These are phyloP conservation scores for Mycena olivaceomarginata DNA, from an alignment of 768 basidiomycete genomes.

Conservation along the genomic window DNA sequence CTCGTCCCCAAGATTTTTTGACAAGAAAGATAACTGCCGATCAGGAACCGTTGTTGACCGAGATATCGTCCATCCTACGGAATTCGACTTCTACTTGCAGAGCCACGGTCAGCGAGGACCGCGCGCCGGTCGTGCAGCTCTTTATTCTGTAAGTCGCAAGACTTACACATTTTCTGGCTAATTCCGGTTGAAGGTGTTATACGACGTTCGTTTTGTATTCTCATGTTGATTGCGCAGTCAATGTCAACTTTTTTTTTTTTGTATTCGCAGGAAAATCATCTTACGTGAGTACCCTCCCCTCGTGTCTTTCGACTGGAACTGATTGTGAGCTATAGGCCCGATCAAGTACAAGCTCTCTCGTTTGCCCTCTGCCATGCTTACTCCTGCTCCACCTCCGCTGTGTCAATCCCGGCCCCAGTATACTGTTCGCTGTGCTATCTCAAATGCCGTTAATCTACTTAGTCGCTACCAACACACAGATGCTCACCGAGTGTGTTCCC, in stretches of 20 bases:
- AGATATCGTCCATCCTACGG: slow-evolving; percentile 80
- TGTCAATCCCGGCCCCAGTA: slow-evolving; percentile 90
- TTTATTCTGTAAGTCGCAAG: slow-evolving; percentile 61
- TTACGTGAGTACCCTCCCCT: slow-evolving; percentile 63
- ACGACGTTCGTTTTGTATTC: slow-evolving; percentile 57
- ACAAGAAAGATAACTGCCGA: slow-evolving; percentile 77
- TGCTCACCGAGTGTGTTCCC: slow-evolving; percentile 83
- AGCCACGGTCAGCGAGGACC: slow-evolving; percentile 76
- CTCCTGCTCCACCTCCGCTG: slow-evolving; percentile 86
- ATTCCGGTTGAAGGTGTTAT: slow-evolving; percentile 47
- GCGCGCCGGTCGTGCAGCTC: slow-evolving; percentile 75
- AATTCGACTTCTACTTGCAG: slow-evolving; percentile 87
- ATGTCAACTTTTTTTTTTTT: neutral
- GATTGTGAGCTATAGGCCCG: slow-evolving; percentile 62
- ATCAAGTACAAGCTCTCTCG: slow-evolving; percentile 80
- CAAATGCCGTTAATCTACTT: neutral
- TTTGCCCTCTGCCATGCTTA: slow-evolving; percentile 89
- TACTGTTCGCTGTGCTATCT: slow-evolving; percentile 73
- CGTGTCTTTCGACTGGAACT: neutral
- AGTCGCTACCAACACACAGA: slow-evolving; percentile 60
- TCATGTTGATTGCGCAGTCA: neutral
- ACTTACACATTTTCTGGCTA: neutral
- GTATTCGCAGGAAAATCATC: slow-evolving; percentile 69
- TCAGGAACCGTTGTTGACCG: slow-evolving; percentile 87
- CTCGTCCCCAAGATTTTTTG: slow-evolving; percentile 62